These are phyloP conservation scores for Syncephalastrum sp. DNA, from an alignment of 371 early-diverging fungal species.

Conservation along the genomic window DNA sequence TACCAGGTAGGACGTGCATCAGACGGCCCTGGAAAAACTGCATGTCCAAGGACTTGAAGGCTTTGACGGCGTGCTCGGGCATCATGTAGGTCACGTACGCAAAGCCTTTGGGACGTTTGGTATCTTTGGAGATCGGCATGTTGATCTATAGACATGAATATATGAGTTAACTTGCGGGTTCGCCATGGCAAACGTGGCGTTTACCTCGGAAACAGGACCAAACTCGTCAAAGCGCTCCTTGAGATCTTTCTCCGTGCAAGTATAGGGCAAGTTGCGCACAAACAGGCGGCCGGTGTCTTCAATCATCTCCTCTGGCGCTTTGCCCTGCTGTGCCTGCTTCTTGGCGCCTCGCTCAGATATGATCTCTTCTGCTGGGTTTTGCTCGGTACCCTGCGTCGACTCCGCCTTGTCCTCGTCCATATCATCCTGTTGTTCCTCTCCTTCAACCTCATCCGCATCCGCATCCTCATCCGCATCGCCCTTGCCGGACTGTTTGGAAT, in stretches of 20 bases:
- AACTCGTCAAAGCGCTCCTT: constrained; percentile 73
- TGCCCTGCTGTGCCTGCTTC: constrained; percentile 15
- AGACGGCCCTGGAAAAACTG: constrained; percentile 90
- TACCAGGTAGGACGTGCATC: constrained; percentile 81
- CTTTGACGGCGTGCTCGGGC: constrained; percentile 93
- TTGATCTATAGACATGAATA: constrained; percentile 56
- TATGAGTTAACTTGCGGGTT: not conserved
- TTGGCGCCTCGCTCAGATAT: constrained; percentile 6
- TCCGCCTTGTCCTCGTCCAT: constrained; percentile 19
- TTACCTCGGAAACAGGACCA: constrained; percentile 88
- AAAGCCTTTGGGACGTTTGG: constrained; percentile 91
- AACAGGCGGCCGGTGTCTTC: constrained; percentile 93
- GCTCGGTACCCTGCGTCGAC: constrained; percentile 5
- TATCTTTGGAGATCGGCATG: constrained; percentile 89
- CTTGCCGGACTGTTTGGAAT: constrained; percentile 16
- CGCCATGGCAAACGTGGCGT: not conserved
- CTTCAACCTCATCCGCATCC: constrained; percentile 28
- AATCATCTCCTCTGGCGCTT: constrained; percentile 59
- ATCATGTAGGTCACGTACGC: constrained; percentile 85
- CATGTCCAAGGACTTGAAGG: constrained; percentile 78
- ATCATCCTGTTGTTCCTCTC: constrained; percentile 20
- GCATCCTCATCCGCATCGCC: constrained; percentile 29
- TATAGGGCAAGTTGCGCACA: constrained; percentile 89
- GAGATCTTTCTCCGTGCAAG: constrained; percentile 86
- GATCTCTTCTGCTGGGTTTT: not conserved